Percentiles rank a stretch among this genome's conserved stretches.
Conservation (phyloP, 2,329 filamentous ascomycete genomes). For the Stromatinia cepivora region DNA sequence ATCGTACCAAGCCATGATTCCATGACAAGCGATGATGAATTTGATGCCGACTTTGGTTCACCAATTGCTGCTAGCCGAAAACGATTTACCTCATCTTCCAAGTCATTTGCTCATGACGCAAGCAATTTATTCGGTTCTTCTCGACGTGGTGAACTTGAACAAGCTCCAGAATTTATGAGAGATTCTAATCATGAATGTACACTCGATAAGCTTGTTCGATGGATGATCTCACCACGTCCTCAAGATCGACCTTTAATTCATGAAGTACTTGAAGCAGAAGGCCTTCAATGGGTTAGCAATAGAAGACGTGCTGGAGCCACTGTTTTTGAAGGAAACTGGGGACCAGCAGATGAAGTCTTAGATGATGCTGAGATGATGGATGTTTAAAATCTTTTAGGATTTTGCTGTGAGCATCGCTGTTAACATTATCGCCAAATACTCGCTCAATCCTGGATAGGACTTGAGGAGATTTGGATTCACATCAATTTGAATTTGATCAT, state of each 20-base stretch:
- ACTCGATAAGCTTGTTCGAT: conserved; percentile 79
- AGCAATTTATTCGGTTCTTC: conserved; percentile 44
- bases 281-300: conserved; percentile 75
- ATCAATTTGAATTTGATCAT: conserved; percentile 30
- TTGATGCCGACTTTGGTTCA: conserved; percentile 44
- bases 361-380: conserved; percentile 44
- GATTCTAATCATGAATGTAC: conserved; percentile 70
- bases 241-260: conserved; percentile 70
- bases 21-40: conserved; percentile 45
- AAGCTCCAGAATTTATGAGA: conserved; percentile 88
- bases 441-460: conserved; percentile 39
- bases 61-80: conserved; percentile 39
- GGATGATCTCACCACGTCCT: conserved; percentile 83
- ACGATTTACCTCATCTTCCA: conserved; percentile 36
- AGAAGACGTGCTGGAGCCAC: conserved; percentile 86
- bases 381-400: conserved; percentile 34
- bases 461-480: conserved; percentile 37
- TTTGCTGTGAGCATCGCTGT: conserved; percentile 28
- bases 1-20: conserved; percentile 45
- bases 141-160: conserved; percentile 53
- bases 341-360: conserved; percentile 62
- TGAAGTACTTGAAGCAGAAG: conserved; percentile 70
- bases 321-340: conserved; percentile 94
- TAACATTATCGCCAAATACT: conserved; percentile 28
- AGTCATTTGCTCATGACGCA: conserved; percentile 40